A percentile compares a stretch with the other conserved stretches of the same genome.
Conservation (phyloP, 2,329 filamentous ascomycete species). For the Pseudopyricularia cyperi region DNA sequence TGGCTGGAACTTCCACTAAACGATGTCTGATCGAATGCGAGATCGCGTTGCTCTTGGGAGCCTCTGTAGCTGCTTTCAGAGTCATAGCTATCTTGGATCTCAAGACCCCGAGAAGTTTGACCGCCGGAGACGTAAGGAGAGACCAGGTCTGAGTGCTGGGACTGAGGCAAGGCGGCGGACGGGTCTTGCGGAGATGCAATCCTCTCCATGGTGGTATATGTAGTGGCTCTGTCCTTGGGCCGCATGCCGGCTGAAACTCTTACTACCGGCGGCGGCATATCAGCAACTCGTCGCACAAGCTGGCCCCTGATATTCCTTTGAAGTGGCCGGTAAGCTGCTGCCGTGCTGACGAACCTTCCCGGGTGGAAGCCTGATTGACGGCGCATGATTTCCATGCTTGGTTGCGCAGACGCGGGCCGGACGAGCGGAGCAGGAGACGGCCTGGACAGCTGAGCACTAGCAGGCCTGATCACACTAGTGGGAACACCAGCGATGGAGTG, state of each 20-base stretch:
- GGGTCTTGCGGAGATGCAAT: not conserved
- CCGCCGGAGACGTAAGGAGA: not conserved
- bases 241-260: not conserved
- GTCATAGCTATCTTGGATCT: not conserved
- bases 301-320: not conserved
- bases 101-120: not conserved
- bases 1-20: not conserved
- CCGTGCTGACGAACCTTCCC: not conserved
- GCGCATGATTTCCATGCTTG: not conserved
- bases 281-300: not conserved
- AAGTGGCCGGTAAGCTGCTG: not conserved
- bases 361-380: not conserved
- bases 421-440: not conserved
- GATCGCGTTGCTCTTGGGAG: not conserved
- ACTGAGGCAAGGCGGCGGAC: not conserved
- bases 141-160: not conserved
- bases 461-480: not conserved
- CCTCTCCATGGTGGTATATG: not conserved
- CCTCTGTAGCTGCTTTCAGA: not conserved
- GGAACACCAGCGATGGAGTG: not conserved
- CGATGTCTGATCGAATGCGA: not conserved
- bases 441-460: not conserved
- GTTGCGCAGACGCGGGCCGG: not conserved
- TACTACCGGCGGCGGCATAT: not conserved
- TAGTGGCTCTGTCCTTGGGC: not conserved